These are phyloP conservation scores for Fusarium equiseti DNA, from an alignment of 2,329 filamentous ascomycete species.

Conservation along the genomic window DNA sequence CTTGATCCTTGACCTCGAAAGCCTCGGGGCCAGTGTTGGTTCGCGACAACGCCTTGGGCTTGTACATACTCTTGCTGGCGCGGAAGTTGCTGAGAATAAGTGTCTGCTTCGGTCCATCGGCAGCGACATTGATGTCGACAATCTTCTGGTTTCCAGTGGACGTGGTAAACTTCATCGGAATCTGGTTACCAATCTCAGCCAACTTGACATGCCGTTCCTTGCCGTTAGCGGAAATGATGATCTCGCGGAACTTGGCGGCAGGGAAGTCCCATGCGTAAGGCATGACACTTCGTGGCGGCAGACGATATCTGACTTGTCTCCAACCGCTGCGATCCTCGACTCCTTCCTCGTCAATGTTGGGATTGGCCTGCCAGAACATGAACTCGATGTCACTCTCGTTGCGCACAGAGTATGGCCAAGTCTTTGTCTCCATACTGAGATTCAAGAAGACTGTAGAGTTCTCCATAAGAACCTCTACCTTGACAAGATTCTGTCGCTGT, in stretches of 20 bases:
- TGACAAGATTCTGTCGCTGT: constrained; percentile 87
- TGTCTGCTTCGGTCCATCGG: constrained; percentile 94
- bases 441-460: constrained; percentile 94
- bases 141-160: constrained; percentile 80
- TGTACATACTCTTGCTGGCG: constrained; percentile 91
- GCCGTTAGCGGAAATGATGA: constrained; percentile 71
- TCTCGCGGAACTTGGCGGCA: constrained; percentile 94
- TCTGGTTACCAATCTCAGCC: constrained; percentile 94
- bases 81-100: constrained; percentile 95
- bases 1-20: constrained; percentile 94
- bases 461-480: constrained; percentile 92
- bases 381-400: constrained; percentile 98
- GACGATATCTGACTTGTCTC: constrained; percentile 90
- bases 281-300: constrained; percentile 97
- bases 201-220: constrained; percentile 90
- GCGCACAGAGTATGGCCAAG: constrained; percentile 98
- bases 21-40: constrained; percentile 64
- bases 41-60: constrained; percentile 64
- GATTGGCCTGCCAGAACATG: constrained; percentile 94
- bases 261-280: constrained; percentile 99
- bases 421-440: constrained; percentile 88
- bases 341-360: constrained; percentile 92
- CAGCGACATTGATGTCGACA: constrained; percentile 95
- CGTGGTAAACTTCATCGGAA: constrained; percentile 90
- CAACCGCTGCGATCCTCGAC: constrained; percentile 86